Evolutionary conservation across 2,329 filamentous ascomycete species (phyloP).

Genomic region (Colletotrichum australisinense): DNA sequence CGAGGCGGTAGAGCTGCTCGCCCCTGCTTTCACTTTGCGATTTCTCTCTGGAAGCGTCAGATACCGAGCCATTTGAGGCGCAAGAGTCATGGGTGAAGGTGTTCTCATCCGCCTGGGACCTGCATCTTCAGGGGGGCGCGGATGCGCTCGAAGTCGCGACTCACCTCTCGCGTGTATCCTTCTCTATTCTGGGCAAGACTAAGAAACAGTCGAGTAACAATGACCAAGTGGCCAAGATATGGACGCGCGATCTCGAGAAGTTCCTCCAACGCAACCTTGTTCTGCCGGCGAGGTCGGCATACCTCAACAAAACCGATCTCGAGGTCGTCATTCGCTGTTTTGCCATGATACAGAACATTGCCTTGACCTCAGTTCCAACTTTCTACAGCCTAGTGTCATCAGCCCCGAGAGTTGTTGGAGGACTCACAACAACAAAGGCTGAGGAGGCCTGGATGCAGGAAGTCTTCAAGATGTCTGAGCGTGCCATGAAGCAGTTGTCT

Average conservation of each 20-base stretch:
- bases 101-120: slow-evolving; percentile 61
- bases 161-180: slow-evolving; percentile 54
- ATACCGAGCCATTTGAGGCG: slow-evolving; percentile 47
- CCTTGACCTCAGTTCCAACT: slow-evolving; percentile 53
- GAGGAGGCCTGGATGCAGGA: slow-evolving; percentile 54
- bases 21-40: slow-evolving; percentile 60
- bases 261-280: slow-evolving; percentile 65
- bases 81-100: slow-evolving; percentile 60
- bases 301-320: slow-evolving; percentile 54
- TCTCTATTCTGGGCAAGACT: slow-evolving; percentile 55
- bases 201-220: slow-evolving; percentile 42
- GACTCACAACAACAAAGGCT: slow-evolving; percentile 50
- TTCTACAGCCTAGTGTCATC: slow-evolving; percentile 56
- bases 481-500: slow-evolving; percentile 40
- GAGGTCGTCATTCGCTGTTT: slow-evolving; percentile 55
- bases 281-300: slow-evolving; percentile 61
- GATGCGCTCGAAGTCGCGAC: slow-evolving; percentile 62
- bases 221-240: slow-evolving; percentile 46
- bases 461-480: slow-evolving; percentile 47
- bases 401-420: slow-evolving; percentile 43
- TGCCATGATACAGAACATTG: slow-evolving; percentile 46
- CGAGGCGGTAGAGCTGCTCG: slow-evolving; percentile 59
- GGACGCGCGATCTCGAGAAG: slow-evolving; percentile 58
- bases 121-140: slow-evolving; percentile 61
- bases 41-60: slow-evolving; percentile 46